Evolutionary conservation across 106 monocot genomes (phyloP).

Genomic region (Hemerocallis citrina): DNA sequence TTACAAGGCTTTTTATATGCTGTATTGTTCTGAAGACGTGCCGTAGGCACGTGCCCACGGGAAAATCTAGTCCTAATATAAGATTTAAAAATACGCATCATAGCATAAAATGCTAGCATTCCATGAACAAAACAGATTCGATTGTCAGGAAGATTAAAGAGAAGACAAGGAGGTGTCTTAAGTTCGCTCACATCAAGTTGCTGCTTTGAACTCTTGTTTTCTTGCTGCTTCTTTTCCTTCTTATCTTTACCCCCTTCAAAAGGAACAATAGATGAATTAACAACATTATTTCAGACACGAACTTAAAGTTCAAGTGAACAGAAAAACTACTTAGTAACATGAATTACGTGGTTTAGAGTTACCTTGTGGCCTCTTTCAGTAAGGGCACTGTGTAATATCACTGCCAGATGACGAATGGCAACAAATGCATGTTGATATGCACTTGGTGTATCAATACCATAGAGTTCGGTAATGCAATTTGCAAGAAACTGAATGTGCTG

Average conservation of each 20-base stretch:
- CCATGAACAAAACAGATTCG: too few species aligned
- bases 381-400: conserved; percentile 55
- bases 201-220: conserved; percentile 36
- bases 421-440: conserved; percentile 91
- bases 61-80: too few species aligned
- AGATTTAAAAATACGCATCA: too few species aligned
- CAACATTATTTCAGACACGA: not conserved
- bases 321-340: not conserved
- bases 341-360: not conserved
- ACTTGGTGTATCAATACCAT: conserved; percentile 61
- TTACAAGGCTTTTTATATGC: too few species aligned
- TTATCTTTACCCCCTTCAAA: conserved; percentile 24
- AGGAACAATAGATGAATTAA: not conserved
- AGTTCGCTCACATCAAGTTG: conserved; percentile 28
- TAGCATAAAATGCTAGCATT: too few species aligned
- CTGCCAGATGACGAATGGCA: conserved; percentile 84
- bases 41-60: too few species aligned
- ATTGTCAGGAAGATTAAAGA: not conserved
- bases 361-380: conserved; percentile 77
- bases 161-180: not conserved
- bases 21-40: too few species aligned
- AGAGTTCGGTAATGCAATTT: conserved; percentile 85
- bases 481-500: conserved; percentile 87
- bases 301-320: not conserved
- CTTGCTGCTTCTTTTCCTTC: conserved; percentile 35